phyloP scores from a whole-genome alignment of 176 grass and related monocot species.

The Zoysia japonica region DNA sequence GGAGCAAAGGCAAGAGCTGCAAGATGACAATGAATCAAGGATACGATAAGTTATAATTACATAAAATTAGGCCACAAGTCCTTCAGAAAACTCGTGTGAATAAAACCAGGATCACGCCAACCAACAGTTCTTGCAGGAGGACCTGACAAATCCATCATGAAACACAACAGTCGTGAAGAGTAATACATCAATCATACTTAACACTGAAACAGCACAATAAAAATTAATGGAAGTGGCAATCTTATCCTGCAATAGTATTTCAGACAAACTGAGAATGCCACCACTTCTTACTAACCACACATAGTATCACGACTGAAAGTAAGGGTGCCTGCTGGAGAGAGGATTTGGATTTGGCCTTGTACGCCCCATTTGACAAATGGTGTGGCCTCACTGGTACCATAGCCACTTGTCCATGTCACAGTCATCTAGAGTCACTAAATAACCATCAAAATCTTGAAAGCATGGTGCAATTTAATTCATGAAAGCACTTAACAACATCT shows the following conservation, averaged over 20 bases:
- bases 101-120: slow-evolving; percentile 90
- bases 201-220: neutral
- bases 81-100: slow-evolving; percentile 87
- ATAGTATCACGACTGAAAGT: slow-evolving; percentile 70
- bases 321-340: slow-evolving; percentile 77
- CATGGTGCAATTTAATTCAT: neutral
- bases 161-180: slow-evolving; percentile 23
- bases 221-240: neutral
- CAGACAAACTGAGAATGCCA: neutral
- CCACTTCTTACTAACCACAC: slow-evolving; percentile 62
- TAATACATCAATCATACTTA: neutral
- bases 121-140: slow-evolving; percentile 89
- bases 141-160: slow-evolving; percentile 48
- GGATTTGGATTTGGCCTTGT: slow-evolving; percentile 53
- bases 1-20: no score
- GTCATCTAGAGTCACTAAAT: slow-evolving; percentile 66
- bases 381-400: slow-evolving; percentile 61
- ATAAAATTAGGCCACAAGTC: slow-evolving; percentile 84
- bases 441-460: slow-evolving; percentile 22
- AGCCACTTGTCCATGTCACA: slow-evolving; percentile 96
- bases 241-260: slow-evolving; percentile 11
- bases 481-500: neutral
- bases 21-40: slow-evolving; percentile 15
- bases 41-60: slow-evolving; percentile 35
- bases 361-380: slow-evolving; percentile 83